Evolutionary conservation across 2,329 filamentous ascomycete genomes (phyloP).

Genomic region (Clarireedia homoeocarpa): DNA sequence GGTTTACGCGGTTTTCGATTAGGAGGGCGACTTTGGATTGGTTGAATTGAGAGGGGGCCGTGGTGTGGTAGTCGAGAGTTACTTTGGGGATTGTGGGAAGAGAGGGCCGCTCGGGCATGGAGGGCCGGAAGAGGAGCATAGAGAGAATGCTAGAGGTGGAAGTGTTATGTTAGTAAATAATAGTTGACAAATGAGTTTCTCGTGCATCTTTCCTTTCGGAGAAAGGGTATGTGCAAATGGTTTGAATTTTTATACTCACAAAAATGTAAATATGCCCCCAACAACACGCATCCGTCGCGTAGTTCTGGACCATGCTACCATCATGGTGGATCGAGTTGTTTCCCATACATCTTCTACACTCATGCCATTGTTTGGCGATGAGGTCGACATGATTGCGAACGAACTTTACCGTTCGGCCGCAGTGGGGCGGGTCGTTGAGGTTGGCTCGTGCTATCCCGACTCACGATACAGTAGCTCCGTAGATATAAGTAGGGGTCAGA

Average conservation of each 20-base stretch:
- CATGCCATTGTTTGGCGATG: slow-evolving; percentile 19
- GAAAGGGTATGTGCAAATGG: background rate
- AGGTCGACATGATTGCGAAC: slow-evolving; percentile 15
- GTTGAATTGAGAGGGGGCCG: slow-evolving; percentile 7
- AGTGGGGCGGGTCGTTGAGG: background rate
- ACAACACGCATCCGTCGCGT: slow-evolving; percentile 25
- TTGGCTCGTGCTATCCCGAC: background rate
- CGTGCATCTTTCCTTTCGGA: too few relatives aligned
- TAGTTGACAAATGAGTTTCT: too few relatives aligned
- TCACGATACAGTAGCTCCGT: too few relatives aligned
- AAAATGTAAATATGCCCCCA: slow-evolving; percentile 20
- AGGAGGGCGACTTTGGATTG: slow-evolving; percentile 38
- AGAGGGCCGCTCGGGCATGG: slow-evolving; percentile 15
- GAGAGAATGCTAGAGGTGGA: slow-evolving; percentile 17
- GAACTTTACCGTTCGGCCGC: background rate
- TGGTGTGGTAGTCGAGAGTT: slow-evolving; percentile 7
- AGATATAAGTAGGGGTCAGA: too few relatives aligned
- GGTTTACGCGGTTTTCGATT: slow-evolving; percentile 42
- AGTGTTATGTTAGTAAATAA: slow-evolving; percentile 2
- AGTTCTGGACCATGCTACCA: slow-evolving; percentile 25
- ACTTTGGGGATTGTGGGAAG: slow-evolving; percentile 14
- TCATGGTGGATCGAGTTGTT: slow-evolving; percentile 14
- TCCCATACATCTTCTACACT: slow-evolving; percentile 27
- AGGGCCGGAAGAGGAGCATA: slow-evolving; percentile 19
- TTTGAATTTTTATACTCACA: slow-evolving; percentile 14